Evolutionary conservation across 768 basidiomycete genomes (phyloP), one percentile per base, ranked within the genome.

Genomic region (Boletellus sp.): DNA sequence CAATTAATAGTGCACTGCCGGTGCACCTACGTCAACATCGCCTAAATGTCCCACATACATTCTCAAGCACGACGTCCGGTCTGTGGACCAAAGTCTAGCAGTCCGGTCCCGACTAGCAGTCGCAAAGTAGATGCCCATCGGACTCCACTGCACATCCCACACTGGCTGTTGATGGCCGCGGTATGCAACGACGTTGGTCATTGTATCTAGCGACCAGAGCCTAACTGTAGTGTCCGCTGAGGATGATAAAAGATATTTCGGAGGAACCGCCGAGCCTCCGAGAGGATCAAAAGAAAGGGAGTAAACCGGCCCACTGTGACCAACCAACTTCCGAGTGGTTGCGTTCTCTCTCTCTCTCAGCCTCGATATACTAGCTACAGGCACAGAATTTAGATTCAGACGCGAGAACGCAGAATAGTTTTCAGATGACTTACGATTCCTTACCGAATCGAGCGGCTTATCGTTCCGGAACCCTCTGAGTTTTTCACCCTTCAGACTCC

Each of bases 131-230:
- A 94, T 83, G 4, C 96, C 94, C 76, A 92, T 85, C 10, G 96
- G 95, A 61, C 91, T 94, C 96, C 96, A 99, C 65, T 97, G 87
- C 12, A 95, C 94, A 59, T 98, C 96, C 96, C 96, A 99, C 1
- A 99, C 85, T 0, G 96, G 94, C 67, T 96, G 94, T 64, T 94
- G 87, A 60, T 99, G 96, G 0, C 96, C 95, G 31, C 93, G 80
- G 64, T 94, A 99, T 6, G 87, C 94, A 17, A 94, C 94, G 10
- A 98, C 72, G 59, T 96, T 96, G 15, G 89, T 81, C 78, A 93
- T 83, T 1, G 95, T 96, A 55, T 98, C 93, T 68, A 97, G 73
- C 6, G 93, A 95, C 96, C 96, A 99, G 17, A 99, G 70, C 12
- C 96, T 83, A 37, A 85, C 73, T 0, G 95, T 94, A 1, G 89